These are phyloP conservation scores for Cucumis hystrix DNA, from an alignment of 306 rosid species.

Conservation along the genomic window DNA sequence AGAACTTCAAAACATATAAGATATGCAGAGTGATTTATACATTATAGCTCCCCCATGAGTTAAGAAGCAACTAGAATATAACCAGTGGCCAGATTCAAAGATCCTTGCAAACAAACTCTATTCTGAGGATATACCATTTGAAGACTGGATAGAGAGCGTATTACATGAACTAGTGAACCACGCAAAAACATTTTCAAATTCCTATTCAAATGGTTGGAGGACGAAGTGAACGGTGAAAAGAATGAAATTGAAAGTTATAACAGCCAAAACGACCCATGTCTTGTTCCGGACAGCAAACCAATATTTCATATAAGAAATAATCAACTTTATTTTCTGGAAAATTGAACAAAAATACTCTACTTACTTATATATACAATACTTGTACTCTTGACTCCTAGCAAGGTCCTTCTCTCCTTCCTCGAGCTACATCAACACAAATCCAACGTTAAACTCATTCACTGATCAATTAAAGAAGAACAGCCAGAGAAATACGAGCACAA, in stretches of 20 bases:
- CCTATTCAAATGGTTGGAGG: neutral
- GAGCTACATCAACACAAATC: conserved; percentile 38
- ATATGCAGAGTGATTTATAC: neutral
- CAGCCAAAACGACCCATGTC: neutral
- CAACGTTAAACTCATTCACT: neutral
- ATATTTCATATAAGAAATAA: neutral
- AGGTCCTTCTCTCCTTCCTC: conserved; percentile 95
- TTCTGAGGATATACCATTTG: neutral
- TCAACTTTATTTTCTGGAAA: conserved; percentile 15
- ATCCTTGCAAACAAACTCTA: neutral
- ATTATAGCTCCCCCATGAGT: neutral
- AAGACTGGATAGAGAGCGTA: neutral
- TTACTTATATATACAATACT: conserved; percentile 81
- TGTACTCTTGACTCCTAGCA: conserved; percentile 65
- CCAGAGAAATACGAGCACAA: neutral
- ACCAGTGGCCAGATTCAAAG: neutral
- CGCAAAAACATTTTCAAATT: neutral
- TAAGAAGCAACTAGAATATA: neutral
- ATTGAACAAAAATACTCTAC: conserved; percentile 7
- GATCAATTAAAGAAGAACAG: neutral
- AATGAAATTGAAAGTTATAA: neutral
- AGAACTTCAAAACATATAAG: neutral
- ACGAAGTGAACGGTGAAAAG: neutral
- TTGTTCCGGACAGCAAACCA: neutral
- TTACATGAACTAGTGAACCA: neutral